These are phyloP conservation scores for Jaminaea rosea DNA, from an alignment of 1,284 basidiomycete species.

Conservation along the genomic window DNA sequence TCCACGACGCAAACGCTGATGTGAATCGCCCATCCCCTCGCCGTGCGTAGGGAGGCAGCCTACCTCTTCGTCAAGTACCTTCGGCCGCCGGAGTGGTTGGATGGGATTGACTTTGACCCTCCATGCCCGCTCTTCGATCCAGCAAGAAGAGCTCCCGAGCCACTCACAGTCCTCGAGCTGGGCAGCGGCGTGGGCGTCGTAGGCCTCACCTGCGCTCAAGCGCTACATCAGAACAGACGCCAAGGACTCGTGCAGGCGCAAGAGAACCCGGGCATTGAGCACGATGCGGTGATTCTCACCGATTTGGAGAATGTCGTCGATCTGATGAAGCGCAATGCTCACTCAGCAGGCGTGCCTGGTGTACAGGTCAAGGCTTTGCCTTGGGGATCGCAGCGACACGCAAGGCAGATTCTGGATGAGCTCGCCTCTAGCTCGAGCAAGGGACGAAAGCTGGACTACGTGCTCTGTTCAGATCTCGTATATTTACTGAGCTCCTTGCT, in stretches of 20 bases:
- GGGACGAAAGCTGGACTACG: slow-evolving; percentile 19
- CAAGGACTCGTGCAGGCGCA: too few species aligned
- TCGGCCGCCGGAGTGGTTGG: slow-evolving; percentile 4
- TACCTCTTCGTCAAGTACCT: slow-evolving; percentile 34
- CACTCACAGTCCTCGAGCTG: slow-evolving; percentile 33
- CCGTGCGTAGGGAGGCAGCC: slow-evolving; percentile 27
- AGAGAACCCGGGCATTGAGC: too few species aligned
- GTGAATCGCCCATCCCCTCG: not conserved
- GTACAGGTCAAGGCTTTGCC: slow-evolving; percentile 20
- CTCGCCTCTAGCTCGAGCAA: not conserved
- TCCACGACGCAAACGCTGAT: too few species aligned
- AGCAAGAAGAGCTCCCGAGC: not conserved
- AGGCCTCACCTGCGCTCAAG: slow-evolving; percentile 29
- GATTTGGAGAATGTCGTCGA: slow-evolving; percentile 40
- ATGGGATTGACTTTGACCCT: slow-evolving; percentile 36
- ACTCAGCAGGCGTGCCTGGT: slow-evolving; percentile 10
- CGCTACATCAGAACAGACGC: slow-evolving; percentile 4
- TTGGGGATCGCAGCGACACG: slow-evolving; percentile 31
- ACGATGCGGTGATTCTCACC: slow-evolving; percentile 23
- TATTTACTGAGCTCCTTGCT: slow-evolving; percentile 42
- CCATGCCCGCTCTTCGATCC: slow-evolving; percentile 23
- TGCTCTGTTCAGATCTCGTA: slow-evolving; percentile 44
- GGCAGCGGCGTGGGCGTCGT: slow-evolving; percentile 41
- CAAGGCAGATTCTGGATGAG: slow-evolving; percentile 9
- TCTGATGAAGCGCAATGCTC: slow-evolving; percentile 34